phyloP scores from a whole-genome alignment of 108 stramenopile species.

The Discostella pseudostelligera region DNA sequence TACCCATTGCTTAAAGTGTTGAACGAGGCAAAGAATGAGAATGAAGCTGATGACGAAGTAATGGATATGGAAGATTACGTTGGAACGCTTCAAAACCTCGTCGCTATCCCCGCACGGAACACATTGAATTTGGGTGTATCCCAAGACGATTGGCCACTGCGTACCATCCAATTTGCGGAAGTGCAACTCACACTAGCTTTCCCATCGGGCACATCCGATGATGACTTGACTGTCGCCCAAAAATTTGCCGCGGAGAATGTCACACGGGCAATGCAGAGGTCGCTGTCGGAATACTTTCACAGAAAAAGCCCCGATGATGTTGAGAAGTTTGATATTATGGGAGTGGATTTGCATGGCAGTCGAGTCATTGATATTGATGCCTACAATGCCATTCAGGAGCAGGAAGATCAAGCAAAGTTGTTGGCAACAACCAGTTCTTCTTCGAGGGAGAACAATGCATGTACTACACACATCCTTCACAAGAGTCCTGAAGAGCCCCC shows the following conservation, averaged over 20 bases:
- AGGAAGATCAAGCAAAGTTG: neutral
- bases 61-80: neutral
- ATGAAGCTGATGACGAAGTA: slow-evolving; percentile 2
- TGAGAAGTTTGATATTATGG: slow-evolving; percentile 9
- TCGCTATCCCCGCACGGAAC: slow-evolving; percentile 13
- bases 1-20: slow-evolving; percentile 7
- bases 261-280: slow-evolving; percentile 2
- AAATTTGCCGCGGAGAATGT: neutral
- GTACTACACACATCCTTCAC: neutral
- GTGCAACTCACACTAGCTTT: slow-evolving; percentile 13
- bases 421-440: neutral
- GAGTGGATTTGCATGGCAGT: slow-evolving; percentile 24
- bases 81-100: slow-evolving; percentile 1
- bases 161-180: slow-evolving; percentile 21
- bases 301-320: neutral
- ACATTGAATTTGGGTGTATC: slow-evolving; percentile 21
- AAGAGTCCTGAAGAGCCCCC: slow-evolving; percentile 7
- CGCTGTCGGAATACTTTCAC: neutral
- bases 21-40: neutral
- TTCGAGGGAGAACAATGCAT: neutral
- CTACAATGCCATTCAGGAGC: neutral
- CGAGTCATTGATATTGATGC: too few relatives aligned
- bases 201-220: slow-evolving; percentile 4
- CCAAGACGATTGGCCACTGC: slow-evolving; percentile 16
- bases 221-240: neutral